Base-by-base conservation (phyloP, 257 asterid genomes). In the Knoxia roxburghii region DNA sequence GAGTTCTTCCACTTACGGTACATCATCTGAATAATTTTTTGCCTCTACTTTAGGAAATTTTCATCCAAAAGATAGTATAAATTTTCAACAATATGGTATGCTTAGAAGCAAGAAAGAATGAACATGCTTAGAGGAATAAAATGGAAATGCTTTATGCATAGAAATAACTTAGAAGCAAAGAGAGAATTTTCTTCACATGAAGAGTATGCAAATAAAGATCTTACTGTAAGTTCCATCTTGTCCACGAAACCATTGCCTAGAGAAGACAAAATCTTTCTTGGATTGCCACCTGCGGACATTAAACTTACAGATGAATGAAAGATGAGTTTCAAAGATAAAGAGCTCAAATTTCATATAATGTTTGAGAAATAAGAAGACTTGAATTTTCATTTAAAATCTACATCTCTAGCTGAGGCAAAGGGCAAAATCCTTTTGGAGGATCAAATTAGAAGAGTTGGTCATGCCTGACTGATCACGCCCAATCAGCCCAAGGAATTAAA, bases 211-310 rank as follows among this genome's bases (percentile, higher is more conserved):
- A 35, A 27, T 39, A 59, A 60, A 52, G 76, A 62, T 68, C 95
- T 82, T 85, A 94, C 99, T 91, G 78, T 94, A 91, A 56, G 95
- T 84, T 80, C 97, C 99, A 73, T 94, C 99, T 82, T 94, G 98
- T 73, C 93, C 96, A 39, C 86, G 95, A 79, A 89, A 91, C 99
- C 99, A 94, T 73, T 89, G 95, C 81, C 99, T 81, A 64, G 99
- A 90, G 78, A 87, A 94, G 63, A 90, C 88, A 69, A 94, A 94
- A 77, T 94, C 99, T 83, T 85, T 87, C 83, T 83, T 94, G 24
- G 89, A 76, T 56, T 83, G 85, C 98, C 99, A 81, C 99, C 99
- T 94, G 93, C 77, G 80, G 40, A 72, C 32, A 70, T 59, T 61
- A 40, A 65, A 69, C 39, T 69, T 45, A 27, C 62, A 32, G 39